Base-by-base conservation (phyloP, 2,329 filamentous ascomycete species). In the Penicillium sp. region DNA sequence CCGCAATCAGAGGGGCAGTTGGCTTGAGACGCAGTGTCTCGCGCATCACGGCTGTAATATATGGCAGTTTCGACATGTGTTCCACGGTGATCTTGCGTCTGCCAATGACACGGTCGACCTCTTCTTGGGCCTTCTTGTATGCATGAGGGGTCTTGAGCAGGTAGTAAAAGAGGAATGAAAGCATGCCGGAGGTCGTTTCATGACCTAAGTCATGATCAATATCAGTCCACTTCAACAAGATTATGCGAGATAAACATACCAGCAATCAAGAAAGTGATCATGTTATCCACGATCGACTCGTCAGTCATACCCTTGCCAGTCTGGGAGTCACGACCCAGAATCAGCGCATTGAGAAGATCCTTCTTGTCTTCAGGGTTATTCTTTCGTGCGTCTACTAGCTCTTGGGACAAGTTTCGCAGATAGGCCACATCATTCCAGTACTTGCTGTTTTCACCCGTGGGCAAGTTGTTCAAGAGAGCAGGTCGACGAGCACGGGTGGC, bases 231-330 rank as follows among this genome's bases (percentile, higher is more conserved):
- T 50, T 10, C 4, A 40, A n/a, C 10, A 6, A 22, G 30, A 10
- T 8, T 6, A 40, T 17, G 0, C 8, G 4, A 38, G 2, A 17
- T 53, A n/a, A n/a, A 61, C 71, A 65, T 72, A 76, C 82, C 88
- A 38, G 88, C 88, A 68, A 89, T 88, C 10, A 92, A 75, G 66
- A 92, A 91, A 0, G 89, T 92, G 61, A 90, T 88, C 77, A 92
- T 86, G 65, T 92, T 91, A 72, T 89, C 83, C 17, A 86, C 83
- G 64, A 92, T 89, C 53, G 82, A 85, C 4, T 84, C 80, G 62
- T 91, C 87, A 1, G 80, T 83, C 66, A 92, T 78, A n/a, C 82
- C 83, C 67, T 88, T 80, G 13, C 89, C 88, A 4, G 89, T 91
- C 75, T 87, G 85, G 1, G 87, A 83, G 70, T 93, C 90, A 12